A percentile compares a stretch with the other conserved stretches of the same genome.
phyloP scores from a whole-genome alignment of 805 yeast genomes.

The Huiozyma naganishii region DNA sequence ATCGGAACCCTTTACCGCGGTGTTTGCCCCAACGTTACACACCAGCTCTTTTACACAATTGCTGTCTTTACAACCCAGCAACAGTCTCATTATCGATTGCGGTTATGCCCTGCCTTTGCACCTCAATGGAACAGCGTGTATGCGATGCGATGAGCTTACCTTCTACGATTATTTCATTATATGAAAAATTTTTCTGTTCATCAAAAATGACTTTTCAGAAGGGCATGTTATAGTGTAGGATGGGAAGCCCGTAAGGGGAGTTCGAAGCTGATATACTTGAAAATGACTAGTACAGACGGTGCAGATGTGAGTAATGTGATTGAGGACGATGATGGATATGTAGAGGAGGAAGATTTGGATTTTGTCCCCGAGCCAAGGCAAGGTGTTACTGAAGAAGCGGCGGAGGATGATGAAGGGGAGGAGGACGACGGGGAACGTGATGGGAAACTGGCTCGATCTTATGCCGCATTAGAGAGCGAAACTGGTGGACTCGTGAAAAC shows the following conservation, averaged over 20 bases:
- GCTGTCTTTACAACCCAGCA: constrained; percentile 56
- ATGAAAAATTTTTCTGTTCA: not conserved
- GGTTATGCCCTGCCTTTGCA: not conserved
- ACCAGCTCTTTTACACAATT: constrained; percentile 56
- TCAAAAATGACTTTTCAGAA: not conserved
- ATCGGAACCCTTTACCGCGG: constrained; percentile 55
- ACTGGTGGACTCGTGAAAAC: constrained; percentile 62
- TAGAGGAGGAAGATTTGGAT: constrained; percentile 31
- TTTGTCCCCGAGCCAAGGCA: constrained; percentile 26
- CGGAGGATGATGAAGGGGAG: constrained; percentile 27
- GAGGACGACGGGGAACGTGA: constrained; percentile 14
- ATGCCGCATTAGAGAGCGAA: constrained; percentile 44
- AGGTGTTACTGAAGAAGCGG: constrained; percentile 17
- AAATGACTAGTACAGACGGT: too few species aligned
- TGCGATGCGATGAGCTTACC: constrained; percentile 3
- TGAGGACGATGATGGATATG: constrained; percentile 17
- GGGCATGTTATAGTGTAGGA: too few species aligned
- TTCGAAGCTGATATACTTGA: too few species aligned
- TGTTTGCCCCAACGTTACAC: constrained; percentile 64
- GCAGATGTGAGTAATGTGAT: constrained; percentile 4
- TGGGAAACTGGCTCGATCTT: constrained; percentile 28
- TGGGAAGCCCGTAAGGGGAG: too few species aligned
- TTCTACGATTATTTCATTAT: not conserved
- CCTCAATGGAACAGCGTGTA: not conserved
- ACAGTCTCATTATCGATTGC: constrained; percentile 39